phyloP scores from a whole-genome alignment of 2,329 filamentous ascomycete genomes.

The Cercospora sp. region DNA sequence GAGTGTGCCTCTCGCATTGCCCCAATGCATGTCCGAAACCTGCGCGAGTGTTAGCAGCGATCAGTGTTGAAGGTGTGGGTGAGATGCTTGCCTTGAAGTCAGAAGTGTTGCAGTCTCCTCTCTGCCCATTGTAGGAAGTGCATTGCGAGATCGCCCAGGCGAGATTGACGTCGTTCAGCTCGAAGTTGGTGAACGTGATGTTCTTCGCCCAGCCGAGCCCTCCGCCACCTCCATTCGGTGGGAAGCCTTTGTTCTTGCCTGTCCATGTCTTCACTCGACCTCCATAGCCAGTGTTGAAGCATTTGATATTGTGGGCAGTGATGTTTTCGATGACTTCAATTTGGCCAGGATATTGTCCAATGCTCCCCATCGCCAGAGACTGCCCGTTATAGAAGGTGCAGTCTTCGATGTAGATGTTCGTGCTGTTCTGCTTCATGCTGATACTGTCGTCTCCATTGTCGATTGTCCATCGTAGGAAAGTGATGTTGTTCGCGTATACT shows the following conservation, averaged over 20 bases:
- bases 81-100: slow-evolving; percentile 38
- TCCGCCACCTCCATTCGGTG: slow-evolving; percentile 60
- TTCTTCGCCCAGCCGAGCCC: slow-evolving; percentile 50
- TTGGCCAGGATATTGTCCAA: slow-evolving; percentile 55
- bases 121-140: slow-evolving; percentile 27
- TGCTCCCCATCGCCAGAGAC: slow-evolving; percentile 57
- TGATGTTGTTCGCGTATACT: slow-evolving; percentile 55
- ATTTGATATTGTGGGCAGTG: slow-evolving; percentile 48
- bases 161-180: slow-evolving; percentile 28
- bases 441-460: slow-evolving; percentile 57
- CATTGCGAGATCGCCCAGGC: slow-evolving; percentile 37
- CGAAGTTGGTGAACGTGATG: slow-evolving; percentile 41
- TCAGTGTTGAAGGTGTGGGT: not conserved
- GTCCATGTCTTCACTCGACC: slow-evolving; percentile 58
- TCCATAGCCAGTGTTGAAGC: slow-evolving; percentile 21
- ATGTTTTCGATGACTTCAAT: slow-evolving; percentile 55
- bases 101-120: slow-evolving; percentile 33
- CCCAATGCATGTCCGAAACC: slow-evolving; percentile 39
- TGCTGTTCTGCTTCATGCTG: slow-evolving; percentile 57
- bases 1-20: slow-evolving; percentile 37
- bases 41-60: slow-evolving; percentile 23
- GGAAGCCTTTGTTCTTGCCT: slow-evolving; percentile 48
- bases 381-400: slow-evolving; percentile 52
- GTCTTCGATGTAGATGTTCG: slow-evolving; percentile 55
- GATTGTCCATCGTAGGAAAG: slow-evolving; percentile 54